Evolutionary conservation across 2,329 filamentous ascomycete species (phyloP).

Genomic region (Hysterium pulicare): DNA sequence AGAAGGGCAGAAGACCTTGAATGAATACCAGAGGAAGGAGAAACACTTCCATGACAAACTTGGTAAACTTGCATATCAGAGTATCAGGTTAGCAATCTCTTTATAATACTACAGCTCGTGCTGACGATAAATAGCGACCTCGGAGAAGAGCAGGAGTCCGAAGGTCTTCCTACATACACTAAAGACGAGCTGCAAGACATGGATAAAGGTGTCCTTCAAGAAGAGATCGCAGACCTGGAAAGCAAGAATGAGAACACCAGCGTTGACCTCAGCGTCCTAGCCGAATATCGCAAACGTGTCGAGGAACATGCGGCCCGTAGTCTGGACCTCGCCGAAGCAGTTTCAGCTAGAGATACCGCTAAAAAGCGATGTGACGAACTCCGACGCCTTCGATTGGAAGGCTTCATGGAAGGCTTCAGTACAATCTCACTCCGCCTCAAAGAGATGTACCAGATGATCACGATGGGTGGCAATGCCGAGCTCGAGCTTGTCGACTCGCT

Average conservation of each 20-base stretch:
- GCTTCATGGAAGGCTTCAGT: conserved; percentile 97
- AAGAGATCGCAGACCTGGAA: conserved; percentile 63
- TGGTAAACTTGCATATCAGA: conserved; percentile 76
- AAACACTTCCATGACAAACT: conserved; percentile 89
- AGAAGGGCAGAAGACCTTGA: conserved; percentile 85
- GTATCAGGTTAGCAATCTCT: conserved; percentile 56
- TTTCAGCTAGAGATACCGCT: conserved; percentile 74
- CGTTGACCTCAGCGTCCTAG: conserved; percentile 83
- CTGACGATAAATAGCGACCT: conserved; percentile 44
- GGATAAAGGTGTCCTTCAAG: conserved; percentile 61
- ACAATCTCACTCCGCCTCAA: conserved; percentile 91
- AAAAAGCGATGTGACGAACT: conserved; percentile 94
- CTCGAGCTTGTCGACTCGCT: conserved; percentile 93
- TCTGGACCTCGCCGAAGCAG: conserved; percentile 76
- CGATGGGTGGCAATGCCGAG: conserved; percentile 97
- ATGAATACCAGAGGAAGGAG: conserved; percentile 80
- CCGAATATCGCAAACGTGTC: conserved; percentile 82
- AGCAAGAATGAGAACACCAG: conserved; percentile 79
- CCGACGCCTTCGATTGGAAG: conserved; percentile 82
- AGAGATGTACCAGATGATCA: conserved; percentile 99
- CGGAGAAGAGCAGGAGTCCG: conserved; percentile 50
- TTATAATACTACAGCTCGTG: too few relatives aligned
- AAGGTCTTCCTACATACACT: conserved; percentile 70
- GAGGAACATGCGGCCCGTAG: conserved; percentile 78
- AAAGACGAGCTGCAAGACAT: conserved; percentile 64